Percentiles rank a stretch among this genome's conserved stretches.
phyloP scores from a whole-genome alignment of 371 early-diverging fungal genomes.

The Hamiltosporidium tvaerminnensis region DNA sequence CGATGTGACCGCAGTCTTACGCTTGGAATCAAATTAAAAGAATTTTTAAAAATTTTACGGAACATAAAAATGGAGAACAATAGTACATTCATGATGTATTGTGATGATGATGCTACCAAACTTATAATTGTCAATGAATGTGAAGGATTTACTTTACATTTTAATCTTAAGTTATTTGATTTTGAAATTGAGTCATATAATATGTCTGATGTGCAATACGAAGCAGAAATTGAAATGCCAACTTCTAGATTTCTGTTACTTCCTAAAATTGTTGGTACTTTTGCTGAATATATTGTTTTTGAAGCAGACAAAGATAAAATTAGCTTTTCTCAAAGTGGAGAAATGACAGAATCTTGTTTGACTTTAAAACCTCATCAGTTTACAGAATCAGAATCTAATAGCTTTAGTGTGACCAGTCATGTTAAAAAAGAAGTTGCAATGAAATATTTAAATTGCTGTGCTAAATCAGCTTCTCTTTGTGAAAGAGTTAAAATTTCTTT shows the following conservation, averaged over 20 bases:
- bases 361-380: constrained; percentile 3
- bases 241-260: constrained; percentile 24
- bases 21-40: constrained; percentile 43
- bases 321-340: constrained; percentile 31
- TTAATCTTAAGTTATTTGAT: constrained; percentile 26
- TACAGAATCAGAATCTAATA: constrained; percentile 1
- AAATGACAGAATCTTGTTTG: constrained; percentile 24
- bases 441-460: constrained; percentile 42
- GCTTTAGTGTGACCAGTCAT: not conserved
- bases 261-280: constrained; percentile 27
- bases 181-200: constrained; percentile 25
- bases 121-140: constrained; percentile 16
- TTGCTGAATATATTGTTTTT: constrained; percentile 35
- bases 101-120: constrained; percentile 22
- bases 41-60: constrained; percentile 38
- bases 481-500: constrained; percentile 25
- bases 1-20: constrained; percentile 47
- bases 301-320: constrained; percentile 21
- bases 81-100: constrained; percentile 6
- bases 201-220: constrained; percentile 27
- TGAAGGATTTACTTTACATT: constrained; percentile 9
- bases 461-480: constrained; percentile 21
- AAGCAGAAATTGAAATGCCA: constrained; percentile 21
- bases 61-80: constrained; percentile 24
- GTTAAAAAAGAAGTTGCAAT: constrained; percentile 40